These are phyloP conservation scores for Arctium minus DNA, from an alignment of 129 eudicot genomes.

Conservation along the genomic window DNA sequence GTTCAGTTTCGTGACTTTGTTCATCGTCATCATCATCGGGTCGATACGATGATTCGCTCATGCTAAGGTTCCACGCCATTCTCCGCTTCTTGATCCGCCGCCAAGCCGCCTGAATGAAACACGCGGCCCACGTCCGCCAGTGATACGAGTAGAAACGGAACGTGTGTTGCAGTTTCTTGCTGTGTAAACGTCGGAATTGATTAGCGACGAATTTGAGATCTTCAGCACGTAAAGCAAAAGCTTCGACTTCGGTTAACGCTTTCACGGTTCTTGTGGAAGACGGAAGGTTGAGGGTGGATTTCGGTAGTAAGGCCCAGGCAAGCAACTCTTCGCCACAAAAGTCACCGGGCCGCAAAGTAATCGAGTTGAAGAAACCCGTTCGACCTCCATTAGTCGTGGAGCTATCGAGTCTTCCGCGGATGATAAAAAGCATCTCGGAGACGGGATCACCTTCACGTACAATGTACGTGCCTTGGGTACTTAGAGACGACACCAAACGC, in stretches of 20 bases:
- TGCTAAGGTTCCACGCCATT: slow-evolving; percentile 55
- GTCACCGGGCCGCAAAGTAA: slow-evolving; percentile 73
- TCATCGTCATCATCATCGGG: slow-evolving; percentile 27
- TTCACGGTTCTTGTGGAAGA: slow-evolving; percentile 81
- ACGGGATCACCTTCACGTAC: slow-evolving; percentile 98
- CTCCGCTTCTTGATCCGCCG: slow-evolving; percentile 56
- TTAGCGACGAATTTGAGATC: slow-evolving; percentile 84
- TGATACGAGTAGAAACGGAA: slow-evolving; percentile 78
- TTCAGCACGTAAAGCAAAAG: slow-evolving; percentile 75
- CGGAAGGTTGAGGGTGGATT: slow-evolving; percentile 64
- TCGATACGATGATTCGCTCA: slow-evolving; percentile 51
- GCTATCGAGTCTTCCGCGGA: slow-evolving; percentile 78
- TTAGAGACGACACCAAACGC: slow-evolving; percentile 72
- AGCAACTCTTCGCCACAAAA: slow-evolving; percentile 96
- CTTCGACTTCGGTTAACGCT: slow-evolving; percentile 80
- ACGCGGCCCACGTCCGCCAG: slow-evolving; percentile 96
- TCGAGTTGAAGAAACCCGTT: slow-evolving; percentile 81
- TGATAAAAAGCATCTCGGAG: slow-evolving; percentile 77
- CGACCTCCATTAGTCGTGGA: slow-evolving; percentile 91
- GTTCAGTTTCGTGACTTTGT: slow-evolving; percentile 26
- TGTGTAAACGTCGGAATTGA: slow-evolving; percentile 81
- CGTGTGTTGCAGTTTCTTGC: slow-evolving; percentile 86
- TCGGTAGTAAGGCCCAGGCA: slow-evolving; percentile 85
- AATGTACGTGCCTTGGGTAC: slow-evolving; percentile 72
- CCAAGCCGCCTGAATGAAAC: slow-evolving; percentile 95